Conservation (phyloP, 805 yeast species). For the Lipomyces anomalus region DNA sequence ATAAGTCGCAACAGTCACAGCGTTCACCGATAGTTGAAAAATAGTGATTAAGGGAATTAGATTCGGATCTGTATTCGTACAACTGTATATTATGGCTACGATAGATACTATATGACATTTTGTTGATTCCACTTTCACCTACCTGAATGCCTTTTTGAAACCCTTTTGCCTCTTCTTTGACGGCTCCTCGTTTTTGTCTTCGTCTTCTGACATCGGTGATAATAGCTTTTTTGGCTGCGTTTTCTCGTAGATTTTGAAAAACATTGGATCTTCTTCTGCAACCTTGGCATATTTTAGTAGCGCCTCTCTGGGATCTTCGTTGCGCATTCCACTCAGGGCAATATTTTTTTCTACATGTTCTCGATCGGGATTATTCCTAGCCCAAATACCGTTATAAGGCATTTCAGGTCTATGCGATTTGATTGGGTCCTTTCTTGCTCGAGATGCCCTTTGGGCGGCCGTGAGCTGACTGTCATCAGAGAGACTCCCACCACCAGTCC, state of each 20-base stretch:
- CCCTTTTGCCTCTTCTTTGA: background rate
- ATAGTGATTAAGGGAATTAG: too few species aligned
- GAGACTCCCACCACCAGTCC: constrained; percentile 5
- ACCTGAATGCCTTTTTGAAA: too few species aligned
- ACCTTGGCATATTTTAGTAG: constrained; percentile 31
- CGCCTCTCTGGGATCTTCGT: constrained; percentile 35
- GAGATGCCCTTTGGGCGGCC: constrained; percentile 6
- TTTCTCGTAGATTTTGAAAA: constrained; percentile 20
- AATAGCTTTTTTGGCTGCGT: constrained; percentile 21
- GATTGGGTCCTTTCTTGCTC: constrained; percentile 11
- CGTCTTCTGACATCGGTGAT: constrained; percentile 8
- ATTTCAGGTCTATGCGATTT: constrained; percentile 23
- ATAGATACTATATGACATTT: too few species aligned
- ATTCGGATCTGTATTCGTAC: too few species aligned
- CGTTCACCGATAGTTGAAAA: too few species aligned
- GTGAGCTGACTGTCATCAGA: constrained; percentile 13
- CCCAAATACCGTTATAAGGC: constrained; percentile 22
- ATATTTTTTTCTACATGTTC: constrained; percentile 23
- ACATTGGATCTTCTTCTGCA: constrained; percentile 27
- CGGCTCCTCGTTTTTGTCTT: constrained; percentile 18
- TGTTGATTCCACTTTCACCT: too few species aligned
- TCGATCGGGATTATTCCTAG: constrained; percentile 27
- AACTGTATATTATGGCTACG: too few species aligned
- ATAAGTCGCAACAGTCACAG: background rate
- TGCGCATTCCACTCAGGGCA: constrained; percentile 9